Evolutionary conservation across 352 stramenopile genomes (phyloP), one percentile per base, ranked within the genome.

Genomic region (Phytopythium montanum): DNA sequence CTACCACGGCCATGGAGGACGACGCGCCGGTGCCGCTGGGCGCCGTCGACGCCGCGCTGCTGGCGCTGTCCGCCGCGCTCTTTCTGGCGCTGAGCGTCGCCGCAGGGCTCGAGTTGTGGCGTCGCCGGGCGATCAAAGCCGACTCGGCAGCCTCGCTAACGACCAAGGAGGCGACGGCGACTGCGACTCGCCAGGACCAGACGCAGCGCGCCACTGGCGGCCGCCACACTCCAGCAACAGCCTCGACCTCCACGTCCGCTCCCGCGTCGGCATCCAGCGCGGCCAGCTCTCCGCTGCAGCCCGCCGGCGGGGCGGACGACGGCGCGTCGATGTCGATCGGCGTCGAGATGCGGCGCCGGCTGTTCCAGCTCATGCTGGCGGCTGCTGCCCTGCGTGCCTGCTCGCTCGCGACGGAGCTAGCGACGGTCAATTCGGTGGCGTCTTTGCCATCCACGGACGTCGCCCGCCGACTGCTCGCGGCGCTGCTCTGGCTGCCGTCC

Each of bases 321-420:
- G 60, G 60, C 13, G 65, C 70, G n/a, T 67, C 60, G 23, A 42
- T 67, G 31, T 87, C 75, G 10, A 83, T 76, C 7, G 77, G 77
- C 31, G 63, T 73, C 25, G 77, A 87, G 63, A 87, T 80, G 66
- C 72, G 75, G 26, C 68, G 69, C 54, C 75, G 75, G 2, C 76
- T 87, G 56, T 87, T 87, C 56, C 41, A 68, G 33, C 60, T 85
- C 56, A 70, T 87, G 28, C 76, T 87, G 29, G 54, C 76, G 51
- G 74, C 74, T 19, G 70, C 69, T n/a, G 66, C 62, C 25, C 68
- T 83, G 62, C 65, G 77, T 59, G 64, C 73, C 25, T 54, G 66
- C 36, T 71, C 77, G 56, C 65, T 83, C n/a, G 56, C 70, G 13
- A 64, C 68, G 0, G 74, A 85, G 54, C 61, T 82, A 28, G 62